These are phyloP conservation scores for Candida berthetii DNA, from an alignment of 805 yeast genomes.

Conservation along the genomic window DNA sequence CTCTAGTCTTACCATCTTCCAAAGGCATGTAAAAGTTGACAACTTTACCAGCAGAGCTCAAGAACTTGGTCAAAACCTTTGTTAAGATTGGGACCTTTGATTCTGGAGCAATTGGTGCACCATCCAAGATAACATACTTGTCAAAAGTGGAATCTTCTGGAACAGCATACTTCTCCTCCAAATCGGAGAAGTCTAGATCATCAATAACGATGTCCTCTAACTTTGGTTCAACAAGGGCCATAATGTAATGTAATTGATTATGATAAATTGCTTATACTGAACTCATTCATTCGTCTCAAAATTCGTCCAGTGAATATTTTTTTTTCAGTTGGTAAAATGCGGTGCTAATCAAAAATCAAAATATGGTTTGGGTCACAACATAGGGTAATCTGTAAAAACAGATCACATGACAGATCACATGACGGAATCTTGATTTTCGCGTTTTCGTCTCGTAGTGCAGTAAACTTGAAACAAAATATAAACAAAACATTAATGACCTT, in stretches of 20 bases:
- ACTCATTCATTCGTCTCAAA: too few relatives aligned
- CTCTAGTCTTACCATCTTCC: slow-evolving; percentile 74
- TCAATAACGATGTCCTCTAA: slow-evolving; percentile 48
- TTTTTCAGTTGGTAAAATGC: too few relatives aligned
- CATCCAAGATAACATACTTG: slow-evolving; percentile 81
- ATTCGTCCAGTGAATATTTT: too few relatives aligned
- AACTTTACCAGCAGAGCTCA: slow-evolving; percentile 73
- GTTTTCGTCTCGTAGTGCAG: too few relatives aligned
- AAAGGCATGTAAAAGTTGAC: slow-evolving; percentile 78
- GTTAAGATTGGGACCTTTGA: slow-evolving; percentile 76
- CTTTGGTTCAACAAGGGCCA: slow-evolving; percentile 25
- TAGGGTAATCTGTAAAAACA: too few relatives aligned
- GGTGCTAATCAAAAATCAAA: too few relatives aligned
- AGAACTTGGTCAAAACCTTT: slow-evolving; percentile 79
- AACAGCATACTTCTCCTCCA: slow-evolving; percentile 70
- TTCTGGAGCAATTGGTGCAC: slow-evolving; percentile 94
- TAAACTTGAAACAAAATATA: too few relatives aligned
- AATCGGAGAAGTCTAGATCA: slow-evolving; percentile 75
- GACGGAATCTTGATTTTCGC: too few relatives aligned
- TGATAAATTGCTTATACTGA: too few relatives aligned
- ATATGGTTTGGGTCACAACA: too few relatives aligned
- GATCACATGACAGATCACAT: too few relatives aligned
- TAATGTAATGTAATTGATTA: background rate
- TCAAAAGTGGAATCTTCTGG: slow-evolving; percentile 60
- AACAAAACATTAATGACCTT: too few relatives aligned